Conservation (phyloP, 371 early-diverging fungal species). For the Coemansia sp. region DNA sequence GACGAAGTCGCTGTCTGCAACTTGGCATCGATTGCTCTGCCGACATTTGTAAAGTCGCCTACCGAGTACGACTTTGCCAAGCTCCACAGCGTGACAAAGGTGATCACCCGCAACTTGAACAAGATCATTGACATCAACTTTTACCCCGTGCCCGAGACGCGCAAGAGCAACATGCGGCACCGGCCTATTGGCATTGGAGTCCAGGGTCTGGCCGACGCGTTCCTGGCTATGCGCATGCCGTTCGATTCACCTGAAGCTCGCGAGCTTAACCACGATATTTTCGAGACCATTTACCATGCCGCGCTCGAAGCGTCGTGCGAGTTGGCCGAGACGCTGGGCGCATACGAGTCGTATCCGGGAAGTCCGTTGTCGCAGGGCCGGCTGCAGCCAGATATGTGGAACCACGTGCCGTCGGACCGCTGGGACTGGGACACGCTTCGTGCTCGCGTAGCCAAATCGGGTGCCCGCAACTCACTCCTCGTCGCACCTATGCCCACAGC, state of each 20-base stretch:
- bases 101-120: constrained; percentile 90
- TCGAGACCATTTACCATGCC: constrained; percentile 98
- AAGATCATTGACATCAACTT: constrained; percentile 97
- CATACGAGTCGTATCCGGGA: constrained; percentile 90
- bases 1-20: constrained; percentile 99
- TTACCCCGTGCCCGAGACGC: constrained; percentile 94
- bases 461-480: constrained; percentile 97
- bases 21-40: constrained; percentile 95
- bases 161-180: constrained; percentile 88
- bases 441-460: constrained; percentile 79
- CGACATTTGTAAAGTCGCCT: constrained; percentile 77
- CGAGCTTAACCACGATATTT: constrained; percentile 87
- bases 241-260: constrained; percentile 95
- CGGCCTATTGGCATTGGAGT: constrained; percentile 99
- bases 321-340: constrained; percentile 79
- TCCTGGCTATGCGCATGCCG: constrained; percentile 91
- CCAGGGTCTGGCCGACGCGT: constrained; percentile 98
- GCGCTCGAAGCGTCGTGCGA: constrained; percentile 96
- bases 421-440: constrained; percentile 94
- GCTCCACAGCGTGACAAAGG: constrained; percentile 69
- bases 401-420: constrained; percentile 70
- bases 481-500: constrained; percentile 99
- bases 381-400: constrained; percentile 97
- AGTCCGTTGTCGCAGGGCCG: constrained; percentile 91
- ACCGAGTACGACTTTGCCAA: constrained; percentile 47